Evolutionary conservation across 78 protist genomes (phyloP), one percentile per base, ranked within the genome.

Genomic region (Cavenderia fasciculata): DNA sequence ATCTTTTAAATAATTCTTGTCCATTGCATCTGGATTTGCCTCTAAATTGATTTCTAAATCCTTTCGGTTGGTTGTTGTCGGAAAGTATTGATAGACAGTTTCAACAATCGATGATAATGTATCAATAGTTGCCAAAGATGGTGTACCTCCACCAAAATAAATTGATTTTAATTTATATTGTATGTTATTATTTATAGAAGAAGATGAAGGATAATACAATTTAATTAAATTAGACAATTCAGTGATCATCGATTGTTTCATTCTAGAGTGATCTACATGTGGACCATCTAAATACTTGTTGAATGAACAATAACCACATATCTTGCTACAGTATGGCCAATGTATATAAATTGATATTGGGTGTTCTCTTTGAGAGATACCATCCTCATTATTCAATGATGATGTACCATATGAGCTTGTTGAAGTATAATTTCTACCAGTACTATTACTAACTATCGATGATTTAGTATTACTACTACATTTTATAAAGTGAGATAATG

Each of bases 81-180:
- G 21, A 36, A 38, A 27, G n/a, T n/a, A n/a, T n/a, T n/a, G n/a
- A n/a, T n/a, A n/a, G 11, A 38, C 40, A n/a, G 56, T 72, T 43
- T 36, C 27, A 36, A 72, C 70, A 43, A 72, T 46, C 4, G 78
- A 12, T 5, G 49, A 5, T 16, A 87, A 36, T 29, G 87, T 74
- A 27, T 69, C 74, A 0, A 75, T 19, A 36, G 57, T 74, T 46
- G 89, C 89, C 34, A 90, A 29, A 18, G 94, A 90, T 18, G 94
- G 94, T 43, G 94, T 90, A 18, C 94, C 94, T 54, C 94, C 94
- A 16, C 94, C 94, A 78, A 90, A 90, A 33, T 82, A 90, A 23
- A 90, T 84, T 7, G 87, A 75, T 6, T 38, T 51, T 7, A 88
- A 29, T 14, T 79, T 79, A 19, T 31, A 44, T 36, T 41, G 21